Evolutionary conservation across 352 stramenopile species (phyloP), one percentile per base, ranked within the genome.

Genomic region (Aphanomyces stellatus): DNA sequence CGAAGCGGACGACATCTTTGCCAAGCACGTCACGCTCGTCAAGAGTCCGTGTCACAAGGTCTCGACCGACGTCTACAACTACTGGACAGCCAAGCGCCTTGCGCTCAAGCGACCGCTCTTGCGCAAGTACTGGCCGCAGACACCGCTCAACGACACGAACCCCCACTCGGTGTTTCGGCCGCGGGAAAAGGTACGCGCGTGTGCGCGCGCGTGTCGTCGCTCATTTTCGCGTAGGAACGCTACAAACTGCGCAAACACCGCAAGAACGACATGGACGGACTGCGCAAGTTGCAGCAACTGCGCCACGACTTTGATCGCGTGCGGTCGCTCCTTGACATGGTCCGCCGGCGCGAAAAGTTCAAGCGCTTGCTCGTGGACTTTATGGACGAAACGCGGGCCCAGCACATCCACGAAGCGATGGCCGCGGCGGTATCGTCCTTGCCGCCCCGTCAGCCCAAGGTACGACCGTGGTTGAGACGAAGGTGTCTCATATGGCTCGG

Each of bases 121-220:
- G 27, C 88, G 96, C 40, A 85, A 94, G 24, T 98, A 93, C 72
- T 99, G 96, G 95, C 96, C 96, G 4, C 83, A 96, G 51, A 99
- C 97, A 11, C 83, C 91, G 6, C 75, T 93, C 0, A 98, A 98
- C 59, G 96, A 99, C 77, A 98, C 93, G n/a, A 98, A 99, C 77
- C 97, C 97, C 31, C 96, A 99, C 71, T 72, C 96, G 55, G 96
- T 99, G n/a, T 99, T 99, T 75, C 91, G 97, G 19, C 96, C 96
- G 24, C 86, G 96, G 37, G 94, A 99, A 72, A 98, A 99, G 76
- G 90, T 64, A 22, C 34, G 7, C n/a, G 22, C 24, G 24, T n/a
- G n/a, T n/a, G n/a, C n/a, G 31, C 13, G 31, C 11, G 11, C 48
- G 11, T 30, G 19, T 63, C n/a, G 24, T 55, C 13, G 30, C 31